Evolutionary conservation across 1,284 basidiomycete species (phyloP), one percentile per base, ranked within the genome.

Genomic region (Blastosporella zonata): DNA sequence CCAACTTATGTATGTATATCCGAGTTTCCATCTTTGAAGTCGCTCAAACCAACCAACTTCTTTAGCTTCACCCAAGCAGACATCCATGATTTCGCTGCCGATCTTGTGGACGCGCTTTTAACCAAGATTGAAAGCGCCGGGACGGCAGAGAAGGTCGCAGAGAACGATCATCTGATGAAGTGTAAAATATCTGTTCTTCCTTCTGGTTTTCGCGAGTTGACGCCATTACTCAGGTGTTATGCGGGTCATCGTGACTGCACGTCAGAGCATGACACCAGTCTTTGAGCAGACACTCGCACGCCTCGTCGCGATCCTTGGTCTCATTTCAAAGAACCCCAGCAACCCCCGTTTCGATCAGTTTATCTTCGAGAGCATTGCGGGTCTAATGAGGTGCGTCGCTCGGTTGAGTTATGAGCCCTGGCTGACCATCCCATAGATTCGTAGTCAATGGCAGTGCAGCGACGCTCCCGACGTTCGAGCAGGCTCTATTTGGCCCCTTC

Each of bases 281-380:
- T 87, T 87, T 60, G 77, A 84, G 51, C 73, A 70, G n/a, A 78
- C 88, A 8, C 76, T 99, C 2, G 71, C 68, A 36, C 85, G 89
- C 17, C 78, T 99, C 2, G 87, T 94, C 44, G 70, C 68, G 34
- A 96, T 98, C 58, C 75, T 98, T 6, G 84, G 84, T 13, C 79
- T 90, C 52, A 95, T 97, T 59, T 90, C 88, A 55, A 92, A 90
- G 71, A 99, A 99, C 64, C 96, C 97, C 10, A 93, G 90, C 67
- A 99, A 99, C 68, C 96, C 97, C 0, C 86, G 89, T 56, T 99
- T 99, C 70, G 95, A 95, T 66, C 97, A 99, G 64, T 97, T 93
- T 64, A 89, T 93, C 55, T 99, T 99, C 62, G 96, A 99, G 73
- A 90, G 87, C 63, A 84, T 99, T 33, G 89, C 95, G 12, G 94